Conservation (phyloP, 2,329 filamentous ascomycete species). For the Neonectria coccinea region DNA sequence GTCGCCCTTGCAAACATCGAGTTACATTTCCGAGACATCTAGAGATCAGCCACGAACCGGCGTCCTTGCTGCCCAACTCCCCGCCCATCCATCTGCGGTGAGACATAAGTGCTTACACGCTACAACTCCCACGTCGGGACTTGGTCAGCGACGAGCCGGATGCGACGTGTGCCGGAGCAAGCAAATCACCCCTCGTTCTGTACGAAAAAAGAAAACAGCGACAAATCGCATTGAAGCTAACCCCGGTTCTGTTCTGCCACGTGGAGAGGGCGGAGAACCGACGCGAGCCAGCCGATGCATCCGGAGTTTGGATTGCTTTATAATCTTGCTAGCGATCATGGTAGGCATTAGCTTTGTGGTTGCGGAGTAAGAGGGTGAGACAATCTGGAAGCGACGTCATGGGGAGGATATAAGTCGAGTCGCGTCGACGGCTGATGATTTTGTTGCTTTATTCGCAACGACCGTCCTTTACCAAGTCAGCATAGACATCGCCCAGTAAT, state of each 20-base stretch:
- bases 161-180: neutral
- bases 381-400: neutral
- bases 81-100: neutral
- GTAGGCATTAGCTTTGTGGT: neutral
- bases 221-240: neutral
- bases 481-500: neutral
- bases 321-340: neutral
- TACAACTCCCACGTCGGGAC: neutral
- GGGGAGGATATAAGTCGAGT: constrained; percentile 1
- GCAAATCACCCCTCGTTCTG: neutral
- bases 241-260: no score
- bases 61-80: no score
- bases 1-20: neutral
- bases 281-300: neutral
- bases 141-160: neutral
- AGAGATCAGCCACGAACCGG: neutral
- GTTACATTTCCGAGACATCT: neutral
- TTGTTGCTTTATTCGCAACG: neutral
- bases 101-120: constrained; percentile 26
- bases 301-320: neutral
- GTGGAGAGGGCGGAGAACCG: neutral
- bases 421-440: neutral
- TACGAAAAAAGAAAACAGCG: neutral
- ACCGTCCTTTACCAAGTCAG: neutral
- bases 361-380: neutral